Conservation (phyloP, 331 rosid genomes). For the Malus hybrid region DNA sequence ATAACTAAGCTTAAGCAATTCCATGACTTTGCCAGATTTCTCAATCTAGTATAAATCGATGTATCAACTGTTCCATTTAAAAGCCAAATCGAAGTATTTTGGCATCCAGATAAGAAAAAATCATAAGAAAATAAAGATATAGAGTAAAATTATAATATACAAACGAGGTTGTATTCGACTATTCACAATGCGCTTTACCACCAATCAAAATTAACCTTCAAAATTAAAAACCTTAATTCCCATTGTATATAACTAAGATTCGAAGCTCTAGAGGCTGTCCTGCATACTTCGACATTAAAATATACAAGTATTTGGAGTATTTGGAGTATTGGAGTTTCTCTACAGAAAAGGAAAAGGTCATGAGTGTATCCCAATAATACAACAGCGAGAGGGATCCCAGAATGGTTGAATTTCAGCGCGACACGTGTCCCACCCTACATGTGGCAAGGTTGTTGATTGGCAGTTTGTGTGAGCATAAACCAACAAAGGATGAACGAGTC, state of each 20-base stretch:
- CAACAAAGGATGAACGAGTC: slow-evolving; percentile 24
- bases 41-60: neutral
- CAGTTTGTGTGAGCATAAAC: neutral
- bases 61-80: neutral
- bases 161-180: neutral
- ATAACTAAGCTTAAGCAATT: neutral
- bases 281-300: neutral
- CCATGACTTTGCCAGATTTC: neutral
- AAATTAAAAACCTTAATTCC: neutral
- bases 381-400: neutral
- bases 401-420: neutral
- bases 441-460: neutral
- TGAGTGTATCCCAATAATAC: neutral
- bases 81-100: neutral
- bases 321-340: no score
- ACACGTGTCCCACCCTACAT: slow-evolving; percentile 22
- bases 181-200: neutral
- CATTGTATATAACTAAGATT: neutral
- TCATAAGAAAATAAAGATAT: no score
- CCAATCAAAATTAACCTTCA: neutral
- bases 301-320: no score
- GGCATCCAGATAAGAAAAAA: neutral
- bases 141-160: neutral
- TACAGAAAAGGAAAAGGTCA: no score
- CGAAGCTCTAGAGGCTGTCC: neutral